These are phyloP conservation scores for Aquilaria yunnanensis DNA, from an alignment of 345 rosid species.

Conservation along the genomic window DNA sequence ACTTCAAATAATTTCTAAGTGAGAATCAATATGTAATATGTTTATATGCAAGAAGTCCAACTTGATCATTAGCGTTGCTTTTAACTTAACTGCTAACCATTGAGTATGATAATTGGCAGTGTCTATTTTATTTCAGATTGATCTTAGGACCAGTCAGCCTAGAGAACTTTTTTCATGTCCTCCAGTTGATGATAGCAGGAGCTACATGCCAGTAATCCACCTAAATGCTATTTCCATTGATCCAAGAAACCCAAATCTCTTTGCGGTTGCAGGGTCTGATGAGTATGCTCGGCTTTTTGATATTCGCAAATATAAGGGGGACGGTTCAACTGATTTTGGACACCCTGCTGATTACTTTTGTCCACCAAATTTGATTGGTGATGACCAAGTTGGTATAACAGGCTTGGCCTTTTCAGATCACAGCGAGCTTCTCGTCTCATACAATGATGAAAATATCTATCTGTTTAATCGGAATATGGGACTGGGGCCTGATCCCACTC, in stretches of 20 bases:
- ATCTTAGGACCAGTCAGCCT: constrained; percentile 57
- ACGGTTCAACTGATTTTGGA: constrained; percentile 46
- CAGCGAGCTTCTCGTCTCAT: constrained; percentile 87
- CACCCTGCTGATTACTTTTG: constrained; percentile 60
- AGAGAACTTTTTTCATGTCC: constrained; percentile 71
- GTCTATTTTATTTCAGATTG: constrained; percentile 58
- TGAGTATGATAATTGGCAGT: constrained; percentile 11
- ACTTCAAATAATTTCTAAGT: too few species aligned
- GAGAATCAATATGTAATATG: too few species aligned
- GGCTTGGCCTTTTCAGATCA: constrained; percentile 88
- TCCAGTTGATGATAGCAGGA: constrained; percentile 26
- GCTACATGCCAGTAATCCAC: constrained; percentile 27
- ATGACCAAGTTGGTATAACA: constrained; percentile 57
- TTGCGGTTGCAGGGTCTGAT: constrained; percentile 77
- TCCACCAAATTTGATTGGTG: constrained; percentile 66
- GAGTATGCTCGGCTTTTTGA: constrained; percentile 84
- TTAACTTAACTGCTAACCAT: background rate
- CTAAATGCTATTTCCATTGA: constrained; percentile 77
- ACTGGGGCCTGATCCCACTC: constrained; percentile 44
- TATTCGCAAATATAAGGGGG: constrained; percentile 60
- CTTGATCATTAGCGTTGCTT: background rate
- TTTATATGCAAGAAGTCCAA: too few species aligned
- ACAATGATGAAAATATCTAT: constrained; percentile 69
- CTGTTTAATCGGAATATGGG: constrained; percentile 76
- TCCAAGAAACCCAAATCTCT: constrained; percentile 69